phyloP scores from a whole-genome alignment of 2,329 filamentous ascomycete genomes.

The Aspergillus caelatus region DNA sequence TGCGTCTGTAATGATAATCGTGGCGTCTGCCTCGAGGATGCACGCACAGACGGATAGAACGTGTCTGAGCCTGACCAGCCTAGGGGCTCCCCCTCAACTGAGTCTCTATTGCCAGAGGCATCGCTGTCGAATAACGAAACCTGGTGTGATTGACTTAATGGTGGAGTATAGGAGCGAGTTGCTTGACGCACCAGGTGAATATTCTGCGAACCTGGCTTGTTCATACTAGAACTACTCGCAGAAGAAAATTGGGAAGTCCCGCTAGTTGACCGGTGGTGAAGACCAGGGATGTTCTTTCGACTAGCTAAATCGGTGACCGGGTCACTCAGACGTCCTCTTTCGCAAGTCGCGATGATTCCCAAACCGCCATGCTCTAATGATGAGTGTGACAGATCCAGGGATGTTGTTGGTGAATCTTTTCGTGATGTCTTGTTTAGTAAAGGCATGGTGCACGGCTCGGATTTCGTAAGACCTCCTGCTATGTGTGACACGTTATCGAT shows the following conservation, averaged over 20 bases:
- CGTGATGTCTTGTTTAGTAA: constrained; percentile 57
- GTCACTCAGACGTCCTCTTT: constrained; percentile 40
- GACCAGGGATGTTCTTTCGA: constrained; percentile 44
- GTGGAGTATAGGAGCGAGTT: constrained; percentile 57
- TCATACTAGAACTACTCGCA: constrained; percentile 47
- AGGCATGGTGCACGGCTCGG: constrained; percentile 55
- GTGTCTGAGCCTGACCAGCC: constrained; percentile 27
- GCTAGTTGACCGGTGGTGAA: constrained; percentile 57
- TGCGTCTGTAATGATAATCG: constrained; percentile 42
- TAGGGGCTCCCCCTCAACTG: constrained; percentile 47
- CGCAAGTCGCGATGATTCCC: constrained; percentile 51
- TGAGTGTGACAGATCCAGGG: constrained; percentile 59
- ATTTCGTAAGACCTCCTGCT: constrained; percentile 23
- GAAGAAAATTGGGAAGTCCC: constrained; percentile 58
- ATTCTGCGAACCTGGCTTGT: constrained; percentile 55
- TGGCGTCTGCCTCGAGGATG: constrained; percentile 33
- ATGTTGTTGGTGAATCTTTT: constrained; percentile 50
- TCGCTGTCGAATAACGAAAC: constrained; percentile 52
- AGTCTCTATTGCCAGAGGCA: constrained; percentile 46
- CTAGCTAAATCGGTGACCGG: constrained; percentile 39
- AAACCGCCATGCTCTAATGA: constrained; percentile 60
- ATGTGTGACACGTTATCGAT: constrained; percentile 24
- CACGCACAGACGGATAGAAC: constrained; percentile 31
- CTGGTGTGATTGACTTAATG: constrained; percentile 53
- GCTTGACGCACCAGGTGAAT: constrained; percentile 60